Evolutionary conservation across 805 yeast species (phyloP).

Genomic region (Jamesozyma rosinii): DNA sequence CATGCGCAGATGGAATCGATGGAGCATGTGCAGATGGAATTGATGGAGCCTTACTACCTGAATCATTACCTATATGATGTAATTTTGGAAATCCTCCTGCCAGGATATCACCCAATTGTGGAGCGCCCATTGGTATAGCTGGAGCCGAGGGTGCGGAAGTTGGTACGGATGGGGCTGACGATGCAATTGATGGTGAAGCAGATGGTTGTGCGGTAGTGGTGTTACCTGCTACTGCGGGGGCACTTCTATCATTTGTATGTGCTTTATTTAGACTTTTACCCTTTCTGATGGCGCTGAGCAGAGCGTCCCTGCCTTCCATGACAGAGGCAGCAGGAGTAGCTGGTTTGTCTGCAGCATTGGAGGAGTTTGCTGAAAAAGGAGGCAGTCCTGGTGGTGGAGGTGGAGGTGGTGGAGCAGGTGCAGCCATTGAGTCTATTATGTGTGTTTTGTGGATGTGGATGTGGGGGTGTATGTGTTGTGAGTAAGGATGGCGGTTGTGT

Average conservation of each 20-base stretch:
- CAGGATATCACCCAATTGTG: constrained; percentile 28
- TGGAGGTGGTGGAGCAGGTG: constrained; percentile 46
- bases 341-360: constrained; percentile 20
- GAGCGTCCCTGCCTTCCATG: constrained; percentile 40
- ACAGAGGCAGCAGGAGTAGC: constrained; percentile 27
- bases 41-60: constrained; percentile 6
- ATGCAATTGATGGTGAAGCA: not conserved
- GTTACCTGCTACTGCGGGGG: constrained; percentile 43
- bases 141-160: constrained; percentile 24
- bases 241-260: constrained; percentile 57
- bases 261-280: constrained; percentile 55
- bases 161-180: constrained; percentile 11
- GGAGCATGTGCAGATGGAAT: constrained; percentile 14
- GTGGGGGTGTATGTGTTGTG: no score
- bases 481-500: no score
- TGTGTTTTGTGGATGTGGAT: no score
- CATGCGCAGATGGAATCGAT: constrained; percentile 8
- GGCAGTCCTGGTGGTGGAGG: constrained; percentile 42
- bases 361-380: constrained; percentile 19
- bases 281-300: constrained; percentile 76
- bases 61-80: constrained; percentile 35
- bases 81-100: constrained; percentile 77
- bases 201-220: constrained; percentile 6
- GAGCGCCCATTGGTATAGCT: constrained; percentile 24
- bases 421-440: no score